phyloP scores from a whole-genome alignment of 2,329 filamentous ascomycete genomes.

The Phaeophleospora eucalypticola region DNA sequence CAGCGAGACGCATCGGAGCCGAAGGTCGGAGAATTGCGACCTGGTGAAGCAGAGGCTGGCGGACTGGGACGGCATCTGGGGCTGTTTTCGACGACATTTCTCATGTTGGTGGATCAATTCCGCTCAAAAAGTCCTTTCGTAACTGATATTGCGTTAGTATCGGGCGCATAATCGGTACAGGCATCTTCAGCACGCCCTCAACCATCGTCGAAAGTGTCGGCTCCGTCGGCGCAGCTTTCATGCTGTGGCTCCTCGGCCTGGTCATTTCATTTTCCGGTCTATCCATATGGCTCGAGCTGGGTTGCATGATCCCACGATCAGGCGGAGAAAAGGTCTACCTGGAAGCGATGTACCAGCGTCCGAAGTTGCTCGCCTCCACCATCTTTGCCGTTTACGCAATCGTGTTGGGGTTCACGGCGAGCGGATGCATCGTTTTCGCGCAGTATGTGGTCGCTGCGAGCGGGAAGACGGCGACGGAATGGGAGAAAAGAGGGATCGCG shows the following conservation, averaged over 20 bases:
- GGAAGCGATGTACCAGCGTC: slow-evolving; percentile 62
- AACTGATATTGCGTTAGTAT: too few relatives aligned
- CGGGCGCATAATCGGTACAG: slow-evolving; percentile 14
- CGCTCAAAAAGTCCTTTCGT: too few relatives aligned
- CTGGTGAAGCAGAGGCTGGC: slow-evolving; percentile 11
- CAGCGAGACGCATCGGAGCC: too few relatives aligned
- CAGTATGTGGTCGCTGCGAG: slow-evolving; percentile 59
- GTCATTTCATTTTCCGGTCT: slow-evolving; percentile 54
- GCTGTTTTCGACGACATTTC: slow-evolving; percentile 15
- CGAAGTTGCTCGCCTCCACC: slow-evolving; percentile 60
- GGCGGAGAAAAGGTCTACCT: slow-evolving; percentile 64
- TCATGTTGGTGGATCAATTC: slow-evolving; percentile 11
- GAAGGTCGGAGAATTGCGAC: slow-evolving; percentile 4
- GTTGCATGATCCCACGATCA: slow-evolving; percentile 60
- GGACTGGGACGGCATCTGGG: slow-evolving; percentile 16
- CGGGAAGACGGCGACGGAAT: slow-evolving; percentile 48
- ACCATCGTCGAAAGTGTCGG: slow-evolving; percentile 57
- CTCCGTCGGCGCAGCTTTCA: slow-evolving; percentile 57
- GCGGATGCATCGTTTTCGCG: slow-evolving; percentile 57
- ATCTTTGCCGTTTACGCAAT: slow-evolving; percentile 62
- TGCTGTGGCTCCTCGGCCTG: slow-evolving; percentile 63
- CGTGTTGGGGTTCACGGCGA: slow-evolving; percentile 60
- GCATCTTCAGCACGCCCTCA: slow-evolving; percentile 42
- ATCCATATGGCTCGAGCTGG: slow-evolving; percentile 58
- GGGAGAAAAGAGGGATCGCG: slow-evolving; percentile 64